These are phyloP conservation scores for Glonium stellatum DNA, from an alignment of 495 filamentous ascomycete genomes.

Conservation along the genomic window DNA sequence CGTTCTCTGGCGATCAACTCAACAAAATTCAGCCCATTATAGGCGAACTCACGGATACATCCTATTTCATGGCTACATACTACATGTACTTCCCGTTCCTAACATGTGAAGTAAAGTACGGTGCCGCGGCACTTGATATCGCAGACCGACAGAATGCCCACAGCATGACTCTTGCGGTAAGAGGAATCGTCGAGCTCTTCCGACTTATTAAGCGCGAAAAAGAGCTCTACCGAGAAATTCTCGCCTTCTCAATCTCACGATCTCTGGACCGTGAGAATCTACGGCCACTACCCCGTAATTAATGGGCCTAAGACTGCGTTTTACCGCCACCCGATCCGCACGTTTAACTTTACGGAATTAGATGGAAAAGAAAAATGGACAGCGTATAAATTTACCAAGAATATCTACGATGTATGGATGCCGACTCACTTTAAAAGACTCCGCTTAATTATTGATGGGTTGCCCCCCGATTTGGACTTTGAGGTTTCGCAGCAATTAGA, in stretches of 20 bases:
- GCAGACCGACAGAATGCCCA: slow-evolving; percentile 39
- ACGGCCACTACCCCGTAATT: slow-evolving; percentile 19
- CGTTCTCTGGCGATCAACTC: slow-evolving; percentile 16
- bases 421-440: slow-evolving; percentile 25
- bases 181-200: slow-evolving; percentile 36
- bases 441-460: slow-evolving; percentile 16
- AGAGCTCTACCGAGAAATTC: slow-evolving; percentile 38
- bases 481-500: slow-evolving; percentile 4
- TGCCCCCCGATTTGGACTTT: slow-evolving; percentile 17
- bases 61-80: slow-evolving; percentile 22
- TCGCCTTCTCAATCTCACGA: slow-evolving; percentile 46
- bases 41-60: slow-evolving; percentile 1
- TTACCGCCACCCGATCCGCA: slow-evolving; percentile 31
- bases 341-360: slow-evolving; percentile 31
- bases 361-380: slow-evolving; percentile 36
- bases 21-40: slow-evolving; percentile 8
- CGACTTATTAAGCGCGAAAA: slow-evolving; percentile 31
- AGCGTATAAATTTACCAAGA: slow-evolving; percentile 27
- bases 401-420: slow-evolving; percentile 27
- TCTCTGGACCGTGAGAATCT: slow-evolving; percentile 34
- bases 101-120: slow-evolving; percentile 37
- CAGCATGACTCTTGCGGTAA: slow-evolving; percentile 33
- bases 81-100: slow-evolving; percentile 41
- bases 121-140: slow-evolving; percentile 32
- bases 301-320: slow-evolving; percentile 21